Evolutionary conservation across 768 basidiomycete genomes (phyloP).

Genomic region (Kwoniella bestiolae): DNA sequence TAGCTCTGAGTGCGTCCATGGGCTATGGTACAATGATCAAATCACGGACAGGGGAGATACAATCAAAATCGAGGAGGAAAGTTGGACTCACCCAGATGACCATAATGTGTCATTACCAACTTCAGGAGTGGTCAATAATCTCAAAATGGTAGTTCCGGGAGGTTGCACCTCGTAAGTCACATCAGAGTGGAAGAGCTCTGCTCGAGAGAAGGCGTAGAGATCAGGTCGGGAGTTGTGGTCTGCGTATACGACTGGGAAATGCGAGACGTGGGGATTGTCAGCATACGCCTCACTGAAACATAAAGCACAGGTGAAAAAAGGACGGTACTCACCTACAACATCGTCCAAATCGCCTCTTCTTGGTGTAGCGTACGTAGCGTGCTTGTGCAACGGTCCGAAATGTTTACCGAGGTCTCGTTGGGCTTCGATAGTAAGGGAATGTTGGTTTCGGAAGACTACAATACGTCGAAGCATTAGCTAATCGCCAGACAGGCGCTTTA

Average conservation of each 20-base stretch:
- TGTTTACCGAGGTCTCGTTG: slow-evolving; percentile 51
- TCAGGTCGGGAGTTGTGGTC: slow-evolving; percentile 56
- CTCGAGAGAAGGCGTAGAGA: slow-evolving; percentile 67
- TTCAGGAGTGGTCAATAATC: slow-evolving; percentile 71
- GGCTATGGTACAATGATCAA: neutral
- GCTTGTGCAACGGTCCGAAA: slow-evolving; percentile 68
- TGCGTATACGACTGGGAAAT: slow-evolving; percentile 52
- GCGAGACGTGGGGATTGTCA: neutral
- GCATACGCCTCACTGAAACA: neutral
- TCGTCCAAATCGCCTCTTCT: slow-evolving; percentile 64
- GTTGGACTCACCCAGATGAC: slow-evolving; percentile 68
- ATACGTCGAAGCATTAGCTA: neutral
- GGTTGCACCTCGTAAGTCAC: slow-evolving; percentile 72
- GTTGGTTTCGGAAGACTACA: slow-evolving; percentile 55
- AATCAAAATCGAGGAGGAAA: no score
- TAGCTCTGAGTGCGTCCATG: neutral
- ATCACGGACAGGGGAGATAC: no score
- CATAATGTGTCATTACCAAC: slow-evolving; percentile 79
- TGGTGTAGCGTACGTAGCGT: slow-evolving; percentile 79
- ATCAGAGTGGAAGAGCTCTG: slow-evolving; percentile 82
- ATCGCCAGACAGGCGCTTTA: neutral
- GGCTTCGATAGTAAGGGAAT: slow-evolving; percentile 47
- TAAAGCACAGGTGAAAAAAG: neutral
- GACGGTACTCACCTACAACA: slow-evolving; percentile 48
- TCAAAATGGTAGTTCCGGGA: slow-evolving; percentile 76